Conservation (phyloP, 768 basidiomycete species). For the Cytidiella melzeri region DNA sequence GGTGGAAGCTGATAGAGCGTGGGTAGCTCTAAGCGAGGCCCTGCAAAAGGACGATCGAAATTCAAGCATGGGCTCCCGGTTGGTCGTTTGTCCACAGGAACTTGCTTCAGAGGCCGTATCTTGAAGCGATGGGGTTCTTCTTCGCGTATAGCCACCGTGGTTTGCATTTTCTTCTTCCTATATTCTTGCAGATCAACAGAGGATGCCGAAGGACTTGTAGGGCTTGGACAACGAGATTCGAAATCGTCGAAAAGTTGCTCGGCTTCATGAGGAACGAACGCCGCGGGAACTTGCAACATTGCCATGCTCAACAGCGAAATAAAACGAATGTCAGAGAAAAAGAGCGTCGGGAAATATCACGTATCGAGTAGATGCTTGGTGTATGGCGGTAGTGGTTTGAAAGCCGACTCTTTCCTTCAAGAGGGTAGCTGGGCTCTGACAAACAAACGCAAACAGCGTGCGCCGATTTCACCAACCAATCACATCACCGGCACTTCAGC, state of each 20-base stretch:
- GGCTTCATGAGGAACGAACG: not conserved
- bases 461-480: too few relatives aligned
- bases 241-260: not conserved
- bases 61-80: slow-evolving; percentile 4
- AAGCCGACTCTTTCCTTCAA: too few relatives aligned
- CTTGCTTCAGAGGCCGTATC: slow-evolving; percentile 9
- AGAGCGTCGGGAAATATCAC: too few relatives aligned
- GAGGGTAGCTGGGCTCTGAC: too few relatives aligned
- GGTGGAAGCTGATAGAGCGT: slow-evolving; percentile 9
- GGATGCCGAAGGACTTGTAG: not conserved
- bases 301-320: too few relatives aligned
- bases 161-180: slow-evolving; percentile 13
- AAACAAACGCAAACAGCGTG: too few relatives aligned
- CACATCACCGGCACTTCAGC: too few relatives aligned
- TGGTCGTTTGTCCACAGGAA: slow-evolving; percentile 3
- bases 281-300: not conserved
- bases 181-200: not conserved
- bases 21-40: slow-evolving; percentile 2
- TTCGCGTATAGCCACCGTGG: slow-evolving; percentile 14
- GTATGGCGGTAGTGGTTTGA: too few relatives aligned
- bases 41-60: slow-evolving; percentile 8
- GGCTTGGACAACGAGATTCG: not conserved
- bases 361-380: too few relatives aligned
- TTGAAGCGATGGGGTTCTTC: slow-evolving; percentile 13
- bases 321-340: too few relatives aligned